Evolutionary conservation across 371 early-diverging fungal genomes (phyloP).

Genomic region (Mortierella sp.): DNA sequence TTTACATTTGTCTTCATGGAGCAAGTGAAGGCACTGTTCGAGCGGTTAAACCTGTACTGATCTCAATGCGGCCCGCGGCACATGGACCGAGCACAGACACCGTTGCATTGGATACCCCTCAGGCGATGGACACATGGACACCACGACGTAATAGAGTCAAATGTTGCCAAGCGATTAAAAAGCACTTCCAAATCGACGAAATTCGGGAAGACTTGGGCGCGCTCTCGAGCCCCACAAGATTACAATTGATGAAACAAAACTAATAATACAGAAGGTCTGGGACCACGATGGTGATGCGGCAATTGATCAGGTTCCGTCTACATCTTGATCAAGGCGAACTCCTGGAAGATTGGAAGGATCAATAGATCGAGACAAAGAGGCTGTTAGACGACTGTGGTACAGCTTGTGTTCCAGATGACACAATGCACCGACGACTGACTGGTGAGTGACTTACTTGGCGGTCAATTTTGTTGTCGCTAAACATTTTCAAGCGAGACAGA

Average conservation of each 20-base stretch:
- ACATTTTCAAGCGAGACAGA: not conserved
- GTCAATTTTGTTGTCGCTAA: slow-evolving; percentile 10
- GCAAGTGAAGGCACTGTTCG: slow-evolving; percentile 60
- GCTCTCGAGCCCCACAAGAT: too few species aligned
- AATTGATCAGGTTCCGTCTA: not conserved
- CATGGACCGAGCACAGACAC: not conserved
- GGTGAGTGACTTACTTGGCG: slow-evolving; percentile 5
- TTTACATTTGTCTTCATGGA: slow-evolving; percentile 95
- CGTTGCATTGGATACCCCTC: not conserved
- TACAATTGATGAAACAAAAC: too few species aligned
- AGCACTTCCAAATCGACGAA: too few species aligned
- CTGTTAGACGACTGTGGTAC: not conserved
- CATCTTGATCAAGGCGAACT: slow-evolving; percentile 18
- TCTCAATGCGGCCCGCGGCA: not conserved
- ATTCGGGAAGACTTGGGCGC: too few species aligned
- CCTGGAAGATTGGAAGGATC: slow-evolving; percentile 1
- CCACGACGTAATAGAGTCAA: too few species aligned
- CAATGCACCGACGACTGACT: not conserved
- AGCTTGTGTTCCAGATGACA: not conserved
- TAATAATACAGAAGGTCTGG: too few species aligned
- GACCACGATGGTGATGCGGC: too few species aligned
- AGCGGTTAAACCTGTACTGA: slow-evolving; percentile 16
- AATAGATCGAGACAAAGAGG: not conserved
- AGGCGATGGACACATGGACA: too few species aligned
- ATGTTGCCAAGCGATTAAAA: too few species aligned